Evolutionary conservation across 2,329 filamentous ascomycete species (phyloP), one percentile per base, ranked within the genome.

Genomic region (Uncinocarpus reesii): DNA sequence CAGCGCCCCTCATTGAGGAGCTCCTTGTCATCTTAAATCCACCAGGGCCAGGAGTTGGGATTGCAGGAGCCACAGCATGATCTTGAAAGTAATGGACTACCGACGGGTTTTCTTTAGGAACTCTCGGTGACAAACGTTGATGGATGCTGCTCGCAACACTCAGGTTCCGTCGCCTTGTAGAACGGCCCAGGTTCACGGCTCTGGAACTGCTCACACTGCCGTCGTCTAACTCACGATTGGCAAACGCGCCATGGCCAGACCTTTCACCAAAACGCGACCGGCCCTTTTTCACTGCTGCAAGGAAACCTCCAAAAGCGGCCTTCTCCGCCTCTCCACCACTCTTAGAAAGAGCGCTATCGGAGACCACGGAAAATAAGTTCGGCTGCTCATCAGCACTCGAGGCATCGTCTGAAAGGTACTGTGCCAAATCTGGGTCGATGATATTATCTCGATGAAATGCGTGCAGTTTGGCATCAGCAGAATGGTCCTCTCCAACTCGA

Each of bases 361-460:
- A 79, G n/a, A 88, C 80, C 1, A 84, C 81, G 18, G 76, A 69
- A 65, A 94, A 85, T 10, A 95, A 83, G 60, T 83, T 89, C 67
- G 89, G 83, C 57, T 93, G 86, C 55, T 98, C 89, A 58, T 95
- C 89, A 31, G 85, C 90, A 58, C 87, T 95, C 1, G 89, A 95
- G 41, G 86, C 88, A 57, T 86, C 82, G 62, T 98, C 92, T 5
- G 92, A 98, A 74, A 98, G 84, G 66, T 93, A 98, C 28, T 87
- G 85, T 4, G 89, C 90, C 47, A 98, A 72, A 60, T 98, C 92
- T 1, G 92, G 92, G 62, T 98, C 92, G 57, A 98, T 96, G 57
- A 98, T 95, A 61, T 92, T 96, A 70, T 98, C 92, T 60, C 92
- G 88, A 63, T 98, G 92, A 58, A 98, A 96, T n/a, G 88, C 88